Conservation (phyloP, 23 red algal species). For the Porphyridium purpureum region DNA sequence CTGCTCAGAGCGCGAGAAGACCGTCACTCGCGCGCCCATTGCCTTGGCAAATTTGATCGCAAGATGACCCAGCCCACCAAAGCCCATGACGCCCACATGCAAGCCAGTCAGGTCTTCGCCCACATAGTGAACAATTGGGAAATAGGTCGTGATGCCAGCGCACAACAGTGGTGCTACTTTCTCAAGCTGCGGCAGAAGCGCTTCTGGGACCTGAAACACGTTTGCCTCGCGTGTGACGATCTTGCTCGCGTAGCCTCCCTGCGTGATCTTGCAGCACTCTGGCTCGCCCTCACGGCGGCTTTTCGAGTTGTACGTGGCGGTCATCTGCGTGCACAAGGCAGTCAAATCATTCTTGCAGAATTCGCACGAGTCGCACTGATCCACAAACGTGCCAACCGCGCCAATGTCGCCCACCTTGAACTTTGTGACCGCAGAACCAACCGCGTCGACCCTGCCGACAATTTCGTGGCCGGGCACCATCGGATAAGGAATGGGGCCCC, state of each 20-base stretch:
- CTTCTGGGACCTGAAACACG: constrained; percentile 21
- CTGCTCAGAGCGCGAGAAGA: constrained; percentile 8
- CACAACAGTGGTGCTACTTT: constrained; percentile 23
- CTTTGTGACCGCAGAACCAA: too few relatives aligned
- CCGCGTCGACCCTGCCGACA: too few relatives aligned
- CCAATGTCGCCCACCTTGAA: too few relatives aligned
- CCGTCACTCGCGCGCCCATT: constrained; percentile 9
- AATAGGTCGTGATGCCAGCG: constrained; percentile 28
- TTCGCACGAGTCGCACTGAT: constrained; percentile 4
- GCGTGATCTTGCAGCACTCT: constrained; percentile 7
- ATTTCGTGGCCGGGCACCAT: too few relatives aligned
- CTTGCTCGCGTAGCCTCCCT: constrained; percentile 7
- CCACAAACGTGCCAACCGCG: constrained; percentile 5
- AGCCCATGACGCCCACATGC: constrained; percentile 15
- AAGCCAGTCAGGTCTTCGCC: constrained; percentile 15
- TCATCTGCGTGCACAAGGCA: constrained; percentile 1
- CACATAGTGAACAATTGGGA: constrained; percentile 7
- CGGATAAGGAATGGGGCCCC: neutral
- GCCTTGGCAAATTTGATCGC: constrained; percentile 27
- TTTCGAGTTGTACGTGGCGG: constrained; percentile 1
- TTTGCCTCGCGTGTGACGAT: constrained; percentile 3
- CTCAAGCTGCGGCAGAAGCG: constrained; percentile 2
- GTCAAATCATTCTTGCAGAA: constrained; percentile 1
- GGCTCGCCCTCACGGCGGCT: too few relatives aligned
- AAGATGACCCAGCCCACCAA: constrained; percentile 27